Evolutionary conservation across 2,329 filamentous ascomycete genomes (phyloP).

Genomic region (Metarhizium guizhouense): DNA sequence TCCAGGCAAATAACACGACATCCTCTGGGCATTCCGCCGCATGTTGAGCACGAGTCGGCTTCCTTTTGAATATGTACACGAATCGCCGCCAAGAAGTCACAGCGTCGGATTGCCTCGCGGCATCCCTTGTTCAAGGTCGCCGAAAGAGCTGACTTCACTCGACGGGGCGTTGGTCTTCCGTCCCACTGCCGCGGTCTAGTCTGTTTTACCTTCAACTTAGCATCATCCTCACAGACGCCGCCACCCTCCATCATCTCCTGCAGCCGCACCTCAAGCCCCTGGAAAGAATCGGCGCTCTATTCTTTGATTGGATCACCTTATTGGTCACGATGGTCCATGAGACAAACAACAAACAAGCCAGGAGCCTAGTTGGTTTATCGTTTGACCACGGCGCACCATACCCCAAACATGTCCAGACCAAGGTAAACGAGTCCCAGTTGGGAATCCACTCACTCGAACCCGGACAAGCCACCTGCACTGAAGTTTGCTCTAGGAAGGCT

Average conservation of each 20-base stretch:
- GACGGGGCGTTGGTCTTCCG: background rate
- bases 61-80: background rate
- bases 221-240: background rate
- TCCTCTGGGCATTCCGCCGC: background rate
- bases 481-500: too few relatives aligned
- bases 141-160: background rate
- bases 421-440: too few relatives aligned
- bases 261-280: background rate
- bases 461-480: too few relatives aligned
- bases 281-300: background rate
- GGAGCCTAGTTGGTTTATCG: background rate
- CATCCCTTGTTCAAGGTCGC: background rate
- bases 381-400: too few relatives aligned
- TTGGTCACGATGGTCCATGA: background rate
- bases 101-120: background rate
- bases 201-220: conserved; percentile 1
- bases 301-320: background rate
- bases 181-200: conserved; percentile 1
- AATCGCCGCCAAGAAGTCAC: background rate
- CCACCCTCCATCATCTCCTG: background rate
- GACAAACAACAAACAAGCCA: background rate
- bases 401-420: too few relatives aligned
- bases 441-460: too few relatives aligned
- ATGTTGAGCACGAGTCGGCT: background rate
- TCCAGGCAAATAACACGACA: background rate